phyloP scores from a whole-genome alignment of 805 yeast genomes.

The Wickerhamiella bombiphila region DNA sequence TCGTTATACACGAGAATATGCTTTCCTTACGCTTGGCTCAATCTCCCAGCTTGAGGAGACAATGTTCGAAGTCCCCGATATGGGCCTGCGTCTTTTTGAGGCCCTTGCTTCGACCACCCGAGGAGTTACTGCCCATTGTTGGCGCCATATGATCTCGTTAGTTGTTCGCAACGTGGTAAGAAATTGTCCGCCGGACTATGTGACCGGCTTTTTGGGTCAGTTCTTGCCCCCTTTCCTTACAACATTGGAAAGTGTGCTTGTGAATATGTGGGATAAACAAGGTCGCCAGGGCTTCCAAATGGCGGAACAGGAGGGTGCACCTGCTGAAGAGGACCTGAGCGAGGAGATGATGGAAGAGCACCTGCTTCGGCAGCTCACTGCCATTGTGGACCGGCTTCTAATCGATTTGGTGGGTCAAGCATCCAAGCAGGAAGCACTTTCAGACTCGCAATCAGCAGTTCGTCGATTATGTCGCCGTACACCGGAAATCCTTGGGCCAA shows the following conservation, averaged over 20 bases:
- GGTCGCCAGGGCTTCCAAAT: slow-evolving; percentile 32
- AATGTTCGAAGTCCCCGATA: slow-evolving; percentile 68
- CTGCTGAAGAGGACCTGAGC: slow-evolving; percentile 70
- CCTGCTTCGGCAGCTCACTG: slow-evolving; percentile 79
- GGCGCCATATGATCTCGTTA: slow-evolving; percentile 92
- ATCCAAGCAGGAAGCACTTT: slow-evolving; percentile 29
- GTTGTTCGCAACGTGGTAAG: slow-evolving; percentile 76
- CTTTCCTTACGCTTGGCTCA: slow-evolving; percentile 77
- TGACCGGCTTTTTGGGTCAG: slow-evolving; percentile 55
- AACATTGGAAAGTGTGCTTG: slow-evolving; percentile 60
- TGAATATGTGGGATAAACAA: slow-evolving; percentile 61
- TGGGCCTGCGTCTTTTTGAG: slow-evolving; percentile 63
- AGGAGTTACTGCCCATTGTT: slow-evolving; percentile 86
- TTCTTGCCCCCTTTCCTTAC: slow-evolving; percentile 63
- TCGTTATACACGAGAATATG: slow-evolving; percentile 90
- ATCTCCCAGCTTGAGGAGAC: slow-evolving; percentile 83
- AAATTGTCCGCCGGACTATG: slow-evolving; percentile 66
- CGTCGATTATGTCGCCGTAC: slow-evolving; percentile 52
- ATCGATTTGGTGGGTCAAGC: slow-evolving; percentile 81
- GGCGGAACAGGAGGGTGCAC: slow-evolving; percentile 31
- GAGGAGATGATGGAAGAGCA: slow-evolving; percentile 99
- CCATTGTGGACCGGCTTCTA: slow-evolving; percentile 72
- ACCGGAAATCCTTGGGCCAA: slow-evolving; percentile 58
- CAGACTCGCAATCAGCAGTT: slow-evolving; percentile 26
- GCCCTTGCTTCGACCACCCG: slow-evolving; percentile 63